phyloP scores from a whole-genome alignment of 257 asterid species.

The Solanum pinnatisectum region DNA sequence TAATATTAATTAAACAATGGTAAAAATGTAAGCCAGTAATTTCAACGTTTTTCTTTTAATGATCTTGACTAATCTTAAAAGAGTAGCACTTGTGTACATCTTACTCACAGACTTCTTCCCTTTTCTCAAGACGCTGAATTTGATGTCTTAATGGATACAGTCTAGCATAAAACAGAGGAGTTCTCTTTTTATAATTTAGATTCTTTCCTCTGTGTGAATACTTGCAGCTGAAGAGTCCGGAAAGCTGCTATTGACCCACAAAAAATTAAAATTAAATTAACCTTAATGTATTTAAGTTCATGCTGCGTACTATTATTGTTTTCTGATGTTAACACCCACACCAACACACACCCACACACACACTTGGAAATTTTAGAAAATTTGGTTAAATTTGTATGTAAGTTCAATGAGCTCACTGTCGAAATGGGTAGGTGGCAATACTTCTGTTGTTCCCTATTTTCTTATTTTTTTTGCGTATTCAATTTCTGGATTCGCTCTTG shows the following conservation, averaged over 20 bases:
- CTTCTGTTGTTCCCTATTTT: background rate
- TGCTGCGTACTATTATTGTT: background rate
- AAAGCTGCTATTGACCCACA: background rate
- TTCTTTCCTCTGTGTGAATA: background rate
- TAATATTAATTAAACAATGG: background rate
- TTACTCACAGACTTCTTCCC: background rate
- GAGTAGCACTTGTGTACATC: background rate
- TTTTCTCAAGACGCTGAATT: background rate
- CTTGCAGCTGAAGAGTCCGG: background rate
- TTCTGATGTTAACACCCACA: background rate
- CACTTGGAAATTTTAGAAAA: background rate
- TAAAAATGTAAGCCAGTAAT: background rate
- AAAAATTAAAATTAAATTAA: background rate
- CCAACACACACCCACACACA: background rate
- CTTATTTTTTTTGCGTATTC: background rate
- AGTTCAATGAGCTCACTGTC: background rate
- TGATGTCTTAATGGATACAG: background rate
- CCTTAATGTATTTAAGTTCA: background rate
- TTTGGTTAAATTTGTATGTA: background rate
- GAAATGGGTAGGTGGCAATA: background rate
- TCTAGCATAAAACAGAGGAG: background rate
- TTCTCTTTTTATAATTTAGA: background rate
- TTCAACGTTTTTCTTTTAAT: background rate
- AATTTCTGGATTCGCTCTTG: background rate
- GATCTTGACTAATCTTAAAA: background rate